Conservation (phyloP, 1,139 yeast species). For the Yamadazyma atmosphaerica region DNA sequence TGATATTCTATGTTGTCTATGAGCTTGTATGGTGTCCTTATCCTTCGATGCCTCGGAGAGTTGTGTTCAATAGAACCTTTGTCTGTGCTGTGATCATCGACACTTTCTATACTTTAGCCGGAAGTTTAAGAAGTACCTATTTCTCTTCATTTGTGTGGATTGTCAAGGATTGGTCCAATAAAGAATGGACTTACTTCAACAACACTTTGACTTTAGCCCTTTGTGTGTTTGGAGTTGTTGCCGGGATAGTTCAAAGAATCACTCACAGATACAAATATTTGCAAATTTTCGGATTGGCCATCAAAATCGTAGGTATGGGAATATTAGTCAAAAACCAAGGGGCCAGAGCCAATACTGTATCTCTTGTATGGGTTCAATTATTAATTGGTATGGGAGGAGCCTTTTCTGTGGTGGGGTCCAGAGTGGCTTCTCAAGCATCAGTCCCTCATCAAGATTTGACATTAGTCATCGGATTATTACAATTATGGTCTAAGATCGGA, state of each 20-base stretch:
- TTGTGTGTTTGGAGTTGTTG: constrained; percentile 33
- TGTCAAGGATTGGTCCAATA: constrained; percentile 23
- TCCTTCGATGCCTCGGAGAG: constrained; percentile 33
- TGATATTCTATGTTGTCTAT: constrained; percentile 23
- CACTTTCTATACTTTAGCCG: constrained; percentile 26
- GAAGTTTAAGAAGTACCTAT: constrained; percentile 12
- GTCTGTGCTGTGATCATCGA: constrained; percentile 14
- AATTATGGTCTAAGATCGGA: constrained; percentile 43
- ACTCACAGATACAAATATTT: constrained; percentile 31
- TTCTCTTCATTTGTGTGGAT: constrained; percentile 14
- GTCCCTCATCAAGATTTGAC: constrained; percentile 49
- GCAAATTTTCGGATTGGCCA: constrained; percentile 26
- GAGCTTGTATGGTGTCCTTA: constrained; percentile 28
- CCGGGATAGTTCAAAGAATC: constrained; percentile 26
- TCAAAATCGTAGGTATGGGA: constrained; percentile 30
- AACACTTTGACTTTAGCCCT: constrained; percentile 31
- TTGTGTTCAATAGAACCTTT: constrained; percentile 29
- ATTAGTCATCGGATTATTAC: constrained; percentile 40
- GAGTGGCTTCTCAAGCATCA: constrained; percentile 33
- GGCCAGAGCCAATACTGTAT: constrained; percentile 20
- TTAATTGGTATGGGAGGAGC: constrained; percentile 33
- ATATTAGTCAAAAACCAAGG: constrained; percentile 20
- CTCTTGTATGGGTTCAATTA: constrained; percentile 21
- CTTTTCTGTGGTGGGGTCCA: constrained; percentile 28
- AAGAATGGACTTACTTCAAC: constrained; percentile 32